phyloP scores from a whole-genome alignment of 192 early-diverging fungal species.

The Coemansia furcata region DNA sequence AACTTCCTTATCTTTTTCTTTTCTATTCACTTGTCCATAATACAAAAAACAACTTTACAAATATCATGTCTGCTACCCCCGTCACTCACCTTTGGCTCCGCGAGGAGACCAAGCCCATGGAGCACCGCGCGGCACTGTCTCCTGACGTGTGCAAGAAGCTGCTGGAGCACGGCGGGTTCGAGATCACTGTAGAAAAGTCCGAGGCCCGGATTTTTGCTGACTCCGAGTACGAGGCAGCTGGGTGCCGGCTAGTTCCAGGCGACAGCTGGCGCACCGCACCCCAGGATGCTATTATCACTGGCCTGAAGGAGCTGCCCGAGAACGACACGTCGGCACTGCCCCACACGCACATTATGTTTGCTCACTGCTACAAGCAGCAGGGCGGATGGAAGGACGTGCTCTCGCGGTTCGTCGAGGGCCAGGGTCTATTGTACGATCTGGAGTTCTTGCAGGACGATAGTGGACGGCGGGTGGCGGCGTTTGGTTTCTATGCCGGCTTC shows the following conservation, averaged over 20 bases:
- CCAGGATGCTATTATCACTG: conserved; percentile 87
- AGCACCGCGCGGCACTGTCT: conserved; percentile 90
- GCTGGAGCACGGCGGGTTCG: conserved; percentile 66
- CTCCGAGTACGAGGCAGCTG: conserved; percentile 80
- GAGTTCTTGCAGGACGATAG: conserved; percentile 88
- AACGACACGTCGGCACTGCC: conserved; percentile 83
- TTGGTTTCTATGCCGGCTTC: conserved; percentile 96
- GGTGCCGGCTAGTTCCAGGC: conserved; percentile 74
- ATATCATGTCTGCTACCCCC: conserved; percentile 12
- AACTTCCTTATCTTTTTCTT: conserved; percentile 3
- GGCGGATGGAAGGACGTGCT: conserved; percentile 91
- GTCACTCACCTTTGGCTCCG: conserved; percentile 84
- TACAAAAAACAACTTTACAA: neutral
- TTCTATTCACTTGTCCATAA: neutral
- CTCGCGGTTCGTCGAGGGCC: conserved; percentile 76
- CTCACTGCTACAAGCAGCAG: conserved; percentile 97
- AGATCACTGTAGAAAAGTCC: conserved; percentile 87
- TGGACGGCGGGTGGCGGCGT: conserved; percentile 92
- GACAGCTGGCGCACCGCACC: conserved; percentile 87
- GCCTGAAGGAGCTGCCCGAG: conserved; percentile 96
- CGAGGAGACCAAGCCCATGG: conserved; percentile 96
- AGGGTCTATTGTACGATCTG: conserved; percentile 87
- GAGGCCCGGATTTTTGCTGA: conserved; percentile 85
- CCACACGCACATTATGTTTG: conserved; percentile 97
- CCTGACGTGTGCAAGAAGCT: conserved; percentile 80